Percentiles rank a stretch among this genome's conserved stretches.
phyloP scores from a whole-genome alignment of 1,139 yeast genomes.

The Meyerozyma guilliermondii region DNA sequence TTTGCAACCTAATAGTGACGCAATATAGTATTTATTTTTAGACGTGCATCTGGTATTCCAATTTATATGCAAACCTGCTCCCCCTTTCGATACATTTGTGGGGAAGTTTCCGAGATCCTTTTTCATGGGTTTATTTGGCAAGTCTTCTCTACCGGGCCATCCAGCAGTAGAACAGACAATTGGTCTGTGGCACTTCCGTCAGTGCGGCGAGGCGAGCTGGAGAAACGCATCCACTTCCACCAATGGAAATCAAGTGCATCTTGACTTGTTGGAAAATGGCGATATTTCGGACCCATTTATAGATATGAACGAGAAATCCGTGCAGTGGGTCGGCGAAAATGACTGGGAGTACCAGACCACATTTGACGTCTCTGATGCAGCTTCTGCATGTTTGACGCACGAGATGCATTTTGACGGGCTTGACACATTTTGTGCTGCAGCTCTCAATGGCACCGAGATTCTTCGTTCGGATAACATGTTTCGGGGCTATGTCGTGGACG shows the following conservation, averaged over 20 bases:
- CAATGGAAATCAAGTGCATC: constrained; percentile 22
- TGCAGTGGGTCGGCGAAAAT: constrained; percentile 44
- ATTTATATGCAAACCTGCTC: background rate
- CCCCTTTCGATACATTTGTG: background rate
- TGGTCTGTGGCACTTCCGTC: background rate
- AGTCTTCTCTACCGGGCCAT: background rate
- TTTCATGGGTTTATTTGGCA: background rate
- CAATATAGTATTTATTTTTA: too few relatives aligned
- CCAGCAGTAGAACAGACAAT: background rate
- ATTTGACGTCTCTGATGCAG: constrained; percentile 6
- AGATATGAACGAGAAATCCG: constrained; percentile 32
- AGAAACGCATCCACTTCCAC: background rate
- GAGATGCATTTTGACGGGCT: constrained; percentile 37
- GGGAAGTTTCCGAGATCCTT: constrained; percentile 4
- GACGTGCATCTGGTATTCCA: too few relatives aligned
- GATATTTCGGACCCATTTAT: constrained; percentile 41
- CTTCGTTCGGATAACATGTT: constrained; percentile 37
- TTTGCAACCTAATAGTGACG: background rate
- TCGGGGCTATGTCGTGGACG: constrained; percentile 12
- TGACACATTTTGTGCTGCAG: constrained; percentile 39
- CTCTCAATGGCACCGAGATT: constrained; percentile 27
- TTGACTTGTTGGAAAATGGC: constrained; percentile 30
- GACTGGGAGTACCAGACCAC: constrained; percentile 35
- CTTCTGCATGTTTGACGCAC: constrained; percentile 7
- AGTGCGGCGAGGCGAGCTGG: background rate